Evolutionary conservation across 305 asterid genomes (phyloP), one percentile per base, ranked within the genome.

Genomic region (Plantago coronopus): DNA sequence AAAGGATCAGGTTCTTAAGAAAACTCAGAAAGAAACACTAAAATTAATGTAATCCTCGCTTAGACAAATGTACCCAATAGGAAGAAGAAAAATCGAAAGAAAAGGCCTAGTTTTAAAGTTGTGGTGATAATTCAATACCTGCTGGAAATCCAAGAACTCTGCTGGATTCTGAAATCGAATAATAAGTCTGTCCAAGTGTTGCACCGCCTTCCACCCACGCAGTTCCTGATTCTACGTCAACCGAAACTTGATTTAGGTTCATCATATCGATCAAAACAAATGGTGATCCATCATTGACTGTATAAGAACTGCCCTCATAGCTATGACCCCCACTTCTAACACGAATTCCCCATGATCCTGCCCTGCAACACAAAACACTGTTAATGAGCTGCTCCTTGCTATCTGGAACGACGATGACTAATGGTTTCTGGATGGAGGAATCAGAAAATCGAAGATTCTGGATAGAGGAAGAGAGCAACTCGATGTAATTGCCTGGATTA

Each of bases 261-360:
- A 73, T 74, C 74, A 79, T 56, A 59, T 79, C 85, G 31, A 79
- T 73, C 21, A 79, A 40, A 47, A 76, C 74, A 23, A 79, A 79
- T 0, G 69, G 64, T 5, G 34, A 9, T 31, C 85, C 51, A 47
- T 47, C 51, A 11, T 47, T 79, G 21, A 79, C 81, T 47, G 76
- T 81, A 21, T 79, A 79, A 63, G 79, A 17, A 73, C 51, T 47
- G 16, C 51, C 51, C 51, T 47, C 51, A 47, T 47, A 47, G 10
- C 51, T 47, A 47, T 47, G 81, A 4, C 81, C 85, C 3, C 85
- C 82, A 21, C 79, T 67, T 73, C 85, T 51, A 18, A 76, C 68
- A 54, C 85, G 68, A 1, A 79, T 79, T 31, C 73, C 78, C 55
- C 54, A 68, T 0, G 74, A 59, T 2, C 66, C 54, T 49, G 29